Percentiles rank a stretch among this genome's conserved stretches.
Conservation (phyloP, 352 stramenopile species). For the Phytophthora podocarpi region DNA sequence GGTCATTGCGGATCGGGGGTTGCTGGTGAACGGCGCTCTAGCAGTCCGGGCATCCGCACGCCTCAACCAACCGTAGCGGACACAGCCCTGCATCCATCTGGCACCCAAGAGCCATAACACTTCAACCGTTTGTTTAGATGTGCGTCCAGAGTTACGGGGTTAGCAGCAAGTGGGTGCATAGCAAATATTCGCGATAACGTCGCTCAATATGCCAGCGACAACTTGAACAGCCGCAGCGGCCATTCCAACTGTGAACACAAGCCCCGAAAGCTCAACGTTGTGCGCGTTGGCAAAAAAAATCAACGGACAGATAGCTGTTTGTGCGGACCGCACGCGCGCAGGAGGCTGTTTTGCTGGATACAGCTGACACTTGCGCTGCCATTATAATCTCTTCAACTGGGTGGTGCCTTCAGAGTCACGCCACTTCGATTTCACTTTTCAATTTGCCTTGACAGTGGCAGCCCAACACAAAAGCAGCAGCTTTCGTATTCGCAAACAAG, state of each 20-base stretch:
- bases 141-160: slow-evolving; percentile 7
- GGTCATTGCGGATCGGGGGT: too few relatives aligned
- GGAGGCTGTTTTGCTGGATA: slow-evolving; percentile 23
- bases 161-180: too few relatives aligned
- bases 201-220: slow-evolving; percentile 6
- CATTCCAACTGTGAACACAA: slow-evolving; percentile 9
- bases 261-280: not conserved
- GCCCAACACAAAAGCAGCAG: slow-evolving; percentile 9
- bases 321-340: not conserved
- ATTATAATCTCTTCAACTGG: too few relatives aligned
- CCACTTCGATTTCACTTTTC: slow-evolving; percentile 16
- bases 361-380: slow-evolving; percentile 5
- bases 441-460: slow-evolving; percentile 23
- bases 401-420: not conserved
- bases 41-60: not conserved
- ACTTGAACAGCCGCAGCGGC: slow-evolving; percentile 3
- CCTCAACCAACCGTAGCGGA: too few relatives aligned
- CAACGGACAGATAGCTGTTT: slow-evolving; percentile 22
- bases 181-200: slow-evolving; percentile 13
- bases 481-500: slow-evolving; percentile 16
- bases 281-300: not conserved
- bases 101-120: not conserved
- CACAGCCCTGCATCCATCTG: not conserved
- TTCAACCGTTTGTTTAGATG: not conserved
- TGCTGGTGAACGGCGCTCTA: too few relatives aligned